phyloP scores from a whole-genome alignment of 2,329 filamentous ascomycete genomes.

The Thermoascus crustaceus region DNA sequence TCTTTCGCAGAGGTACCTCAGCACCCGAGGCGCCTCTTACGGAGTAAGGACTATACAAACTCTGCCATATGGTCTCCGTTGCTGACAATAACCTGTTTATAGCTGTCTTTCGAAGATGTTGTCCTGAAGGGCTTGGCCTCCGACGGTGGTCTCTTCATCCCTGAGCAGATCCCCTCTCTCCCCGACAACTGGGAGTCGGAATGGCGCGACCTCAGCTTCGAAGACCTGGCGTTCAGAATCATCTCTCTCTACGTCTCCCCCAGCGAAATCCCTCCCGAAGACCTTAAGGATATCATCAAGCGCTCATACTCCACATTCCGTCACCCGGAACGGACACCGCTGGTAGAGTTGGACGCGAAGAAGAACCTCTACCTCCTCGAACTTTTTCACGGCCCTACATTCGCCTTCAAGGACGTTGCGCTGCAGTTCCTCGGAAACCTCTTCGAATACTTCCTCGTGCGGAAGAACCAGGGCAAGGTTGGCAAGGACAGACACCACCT shows the following conservation, averaged over 20 bases:
- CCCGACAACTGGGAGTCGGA: constrained; percentile 55
- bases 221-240: constrained; percentile 75
- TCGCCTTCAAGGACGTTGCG: constrained; percentile 91
- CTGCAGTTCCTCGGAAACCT: constrained; percentile 94
- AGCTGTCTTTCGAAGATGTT: constrained; percentile 77
- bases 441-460: constrained; percentile 46
- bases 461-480: constrained; percentile 35
- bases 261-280: constrained; percentile 68
- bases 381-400: constrained; percentile 92
- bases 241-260: constrained; percentile 80
- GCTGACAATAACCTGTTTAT: constrained; percentile 2
- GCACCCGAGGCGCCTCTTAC: constrained; percentile 24
- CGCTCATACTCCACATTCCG: constrained; percentile 88
- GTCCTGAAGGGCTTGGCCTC: constrained; percentile 80
- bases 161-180: constrained; percentile 65
- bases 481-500: constrained; percentile 63
- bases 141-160: constrained; percentile 84
- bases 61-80: constrained; percentile 1
- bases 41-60: constrained; percentile 14
- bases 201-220: constrained; percentile 73
- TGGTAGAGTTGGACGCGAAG: constrained; percentile 63
- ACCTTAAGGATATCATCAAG: constrained; percentile 75
- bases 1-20: constrained; percentile 25
- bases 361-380: constrained; percentile 78
- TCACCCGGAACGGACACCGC: constrained; percentile 65